Conservation (phyloP, 495 filamentous ascomycete species). For the Margaritispora aquatica region DNA sequence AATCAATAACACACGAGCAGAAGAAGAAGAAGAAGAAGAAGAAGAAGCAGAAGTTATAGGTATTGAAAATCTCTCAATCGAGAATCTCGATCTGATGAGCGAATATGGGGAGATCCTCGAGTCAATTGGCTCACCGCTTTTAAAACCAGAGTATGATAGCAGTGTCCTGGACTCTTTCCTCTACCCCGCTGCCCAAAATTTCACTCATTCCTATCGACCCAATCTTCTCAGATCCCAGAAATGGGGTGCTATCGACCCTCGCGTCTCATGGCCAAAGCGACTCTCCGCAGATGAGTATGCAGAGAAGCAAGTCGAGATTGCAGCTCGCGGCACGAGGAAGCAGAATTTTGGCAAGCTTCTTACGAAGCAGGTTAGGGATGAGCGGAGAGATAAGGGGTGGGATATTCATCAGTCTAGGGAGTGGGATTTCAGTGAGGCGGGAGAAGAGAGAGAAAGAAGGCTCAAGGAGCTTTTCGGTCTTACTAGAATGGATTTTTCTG, state of each 20-base stretch:
- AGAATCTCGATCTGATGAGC: neutral
- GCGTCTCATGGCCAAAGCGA: slow-evolving; percentile 31
- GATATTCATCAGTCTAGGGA: slow-evolving; percentile 13
- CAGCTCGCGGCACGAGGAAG: slow-evolving; percentile 30
- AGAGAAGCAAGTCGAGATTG: slow-evolving; percentile 37
- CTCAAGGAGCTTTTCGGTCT: neutral
- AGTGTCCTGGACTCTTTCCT: slow-evolving; percentile 7
- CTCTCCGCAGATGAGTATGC: slow-evolving; percentile 32
- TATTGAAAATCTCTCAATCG: neutral
- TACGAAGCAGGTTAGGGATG: slow-evolving; percentile 26
- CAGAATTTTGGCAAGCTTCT: slow-evolving; percentile 30
- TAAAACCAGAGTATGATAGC: neutral
- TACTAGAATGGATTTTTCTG: neutral
- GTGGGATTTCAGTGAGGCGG: slow-evolving; percentile 26
- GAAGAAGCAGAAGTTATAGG: neutral
- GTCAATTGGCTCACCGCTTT: neutral
- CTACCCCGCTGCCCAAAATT: no score
- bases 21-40: neutral
- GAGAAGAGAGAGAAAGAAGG: slow-evolving; percentile 10
- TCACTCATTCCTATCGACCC: neutral
- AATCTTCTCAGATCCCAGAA: slow-evolving; percentile 11
- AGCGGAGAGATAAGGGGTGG: slow-evolving; percentile 20
- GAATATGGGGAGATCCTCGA: neutral
- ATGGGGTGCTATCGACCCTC: slow-evolving; percentile 38
- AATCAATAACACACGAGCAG: neutral